These are phyloP conservation scores for Penicillium aurantiogriseum DNA, from an alignment of 2,329 filamentous ascomycete genomes.

Conservation along the genomic window DNA sequence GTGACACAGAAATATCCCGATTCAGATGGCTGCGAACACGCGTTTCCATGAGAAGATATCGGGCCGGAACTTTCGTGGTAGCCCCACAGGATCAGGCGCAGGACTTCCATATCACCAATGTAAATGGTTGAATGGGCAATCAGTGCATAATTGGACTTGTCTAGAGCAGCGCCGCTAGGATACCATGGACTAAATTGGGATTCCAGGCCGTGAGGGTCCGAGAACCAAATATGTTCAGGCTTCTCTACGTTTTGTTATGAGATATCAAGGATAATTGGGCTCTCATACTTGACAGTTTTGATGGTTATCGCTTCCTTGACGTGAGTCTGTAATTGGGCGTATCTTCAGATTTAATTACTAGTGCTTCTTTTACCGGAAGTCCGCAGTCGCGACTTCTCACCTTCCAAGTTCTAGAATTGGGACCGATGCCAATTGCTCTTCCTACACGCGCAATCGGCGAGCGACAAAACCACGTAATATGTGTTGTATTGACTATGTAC, in stretches of 20 bases:
- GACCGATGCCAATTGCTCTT: not conserved
- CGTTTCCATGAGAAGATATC: not conserved
- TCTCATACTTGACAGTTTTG: not conserved
- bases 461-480: not conserved
- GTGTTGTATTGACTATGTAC: not conserved
- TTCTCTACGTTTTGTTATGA: not conserved
- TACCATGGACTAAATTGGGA: no score
- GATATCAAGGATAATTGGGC: not conserved
- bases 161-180: not conserved
- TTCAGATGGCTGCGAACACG: not conserved
- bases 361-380: not conserved
- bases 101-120: no score
- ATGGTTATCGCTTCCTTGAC: not conserved
- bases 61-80: not conserved
- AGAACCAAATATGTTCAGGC: not conserved
- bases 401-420: no score
- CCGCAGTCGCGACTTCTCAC: not conserved
- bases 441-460: not conserved
- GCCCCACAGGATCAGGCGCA: not conserved
- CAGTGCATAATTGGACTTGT: not conserved
- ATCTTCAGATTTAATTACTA: not conserved
- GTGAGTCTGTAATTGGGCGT: not conserved
- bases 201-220: not conserved
- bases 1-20: not conserved
- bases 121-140: not conserved